phyloP scores from a whole-genome alignment of 176 grass and related monocot species.

The Guadua angustifolia region DNA sequence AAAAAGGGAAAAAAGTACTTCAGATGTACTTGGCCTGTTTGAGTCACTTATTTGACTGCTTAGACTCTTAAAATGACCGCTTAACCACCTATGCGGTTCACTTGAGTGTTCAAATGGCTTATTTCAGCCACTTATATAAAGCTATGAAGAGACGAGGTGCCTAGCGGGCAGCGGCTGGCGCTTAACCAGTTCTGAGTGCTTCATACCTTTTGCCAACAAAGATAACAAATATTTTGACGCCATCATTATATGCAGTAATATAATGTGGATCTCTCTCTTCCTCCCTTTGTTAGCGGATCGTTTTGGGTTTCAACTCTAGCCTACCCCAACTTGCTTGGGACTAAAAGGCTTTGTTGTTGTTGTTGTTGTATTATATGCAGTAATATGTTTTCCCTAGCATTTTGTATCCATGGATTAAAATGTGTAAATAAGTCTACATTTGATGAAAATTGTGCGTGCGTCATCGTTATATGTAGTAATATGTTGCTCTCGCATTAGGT shows the following conservation, averaged over 20 bases:
- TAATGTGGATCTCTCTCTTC: too few relatives aligned
- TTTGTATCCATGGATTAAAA: neutral
- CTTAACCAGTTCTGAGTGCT: neutral
- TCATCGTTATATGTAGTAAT: neutral
- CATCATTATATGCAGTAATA: neutral
- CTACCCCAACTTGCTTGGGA: too few relatives aligned
- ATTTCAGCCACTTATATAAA: neutral
- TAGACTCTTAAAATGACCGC: neutral
- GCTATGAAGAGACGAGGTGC: neutral
- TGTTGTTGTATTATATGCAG: neutral
- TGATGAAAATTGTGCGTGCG: neutral
- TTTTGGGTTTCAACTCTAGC: too few relatives aligned
- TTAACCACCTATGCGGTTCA: neutral
- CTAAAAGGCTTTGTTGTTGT: too few relatives aligned
- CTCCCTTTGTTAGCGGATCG: too few relatives aligned
- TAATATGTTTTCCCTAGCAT: neutral
- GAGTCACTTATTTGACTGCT: neutral
- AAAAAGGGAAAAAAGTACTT: neutral
- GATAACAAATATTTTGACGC: neutral
- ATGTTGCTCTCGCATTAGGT: neutral
- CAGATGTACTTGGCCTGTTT: neutral
- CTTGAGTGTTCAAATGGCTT: neutral
- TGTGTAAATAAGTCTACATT: neutral
- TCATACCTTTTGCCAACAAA: neutral
- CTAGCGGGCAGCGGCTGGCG: too few relatives aligned